Evolutionary conservation across 2,329 filamentous ascomycete species (phyloP).

Genomic region (Epichloe amarillans): DNA sequence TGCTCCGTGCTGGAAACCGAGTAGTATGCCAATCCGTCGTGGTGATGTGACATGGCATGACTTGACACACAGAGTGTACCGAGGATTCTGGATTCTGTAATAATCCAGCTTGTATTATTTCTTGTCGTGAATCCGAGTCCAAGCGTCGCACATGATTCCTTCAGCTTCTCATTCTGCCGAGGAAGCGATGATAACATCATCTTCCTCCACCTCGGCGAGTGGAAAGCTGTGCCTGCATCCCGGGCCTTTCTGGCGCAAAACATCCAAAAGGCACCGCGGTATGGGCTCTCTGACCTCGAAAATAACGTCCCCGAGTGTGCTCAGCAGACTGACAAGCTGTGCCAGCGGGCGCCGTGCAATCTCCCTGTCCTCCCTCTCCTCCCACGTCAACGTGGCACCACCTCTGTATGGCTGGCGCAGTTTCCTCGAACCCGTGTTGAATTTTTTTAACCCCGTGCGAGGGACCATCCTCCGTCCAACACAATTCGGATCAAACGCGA

Average conservation of each 20-base stretch:
- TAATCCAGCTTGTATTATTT: no score
- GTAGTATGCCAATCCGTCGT: no score
- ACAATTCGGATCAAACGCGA: not conserved
- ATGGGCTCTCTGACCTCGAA: not conserved
- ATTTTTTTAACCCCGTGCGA: not conserved
- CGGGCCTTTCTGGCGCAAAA: not conserved
- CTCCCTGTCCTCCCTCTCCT: not conserved
- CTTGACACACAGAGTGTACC: no score
- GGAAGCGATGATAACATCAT: no score
- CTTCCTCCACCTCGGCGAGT: no score
- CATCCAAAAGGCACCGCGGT: not conserved
- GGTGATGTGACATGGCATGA: no score
- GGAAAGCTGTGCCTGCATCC: not conserved
- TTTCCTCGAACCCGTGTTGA: not conserved
- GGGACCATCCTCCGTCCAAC: not conserved
- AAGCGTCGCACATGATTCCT: not conserved
- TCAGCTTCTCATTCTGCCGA: no score
- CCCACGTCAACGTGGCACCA: not conserved
- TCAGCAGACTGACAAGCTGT: not conserved
- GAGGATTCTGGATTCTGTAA: no score
- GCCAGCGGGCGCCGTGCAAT: not conserved
- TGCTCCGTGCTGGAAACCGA: no score
- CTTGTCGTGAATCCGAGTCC: no score
- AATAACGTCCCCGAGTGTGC: not conserved
- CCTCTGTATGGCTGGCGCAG: not conserved